A percentile compares a stretch with the other conserved stretches of the same genome.
phyloP scores from a whole-genome alignment of 2,329 filamentous ascomycete genomes.

The Bimuria novae-zelandiae region DNA sequence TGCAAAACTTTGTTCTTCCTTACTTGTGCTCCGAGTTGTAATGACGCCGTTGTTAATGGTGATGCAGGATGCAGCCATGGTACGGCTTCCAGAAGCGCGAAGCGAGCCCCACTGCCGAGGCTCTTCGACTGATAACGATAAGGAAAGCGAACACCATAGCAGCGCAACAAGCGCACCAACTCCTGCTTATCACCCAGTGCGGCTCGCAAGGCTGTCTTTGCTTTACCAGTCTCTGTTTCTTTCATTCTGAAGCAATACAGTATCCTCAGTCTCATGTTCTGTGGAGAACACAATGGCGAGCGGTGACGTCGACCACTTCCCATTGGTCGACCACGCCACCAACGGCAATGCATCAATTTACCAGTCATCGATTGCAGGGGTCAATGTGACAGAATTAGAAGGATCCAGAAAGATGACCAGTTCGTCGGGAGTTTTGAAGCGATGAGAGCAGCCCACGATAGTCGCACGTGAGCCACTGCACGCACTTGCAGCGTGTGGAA shows the following conservation, averaged over 20 bases:
- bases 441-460: not conserved
- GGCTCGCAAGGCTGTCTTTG: no score
- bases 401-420: not conserved
- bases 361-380: not conserved
- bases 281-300: no score
- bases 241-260: no score
- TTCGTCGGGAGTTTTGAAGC: not conserved
- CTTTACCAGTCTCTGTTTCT: no score
- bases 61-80: conserved; percentile 19
- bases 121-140: conserved; percentile 18
- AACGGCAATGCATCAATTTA: not conserved
- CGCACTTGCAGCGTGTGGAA: not conserved
- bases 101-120: conserved; percentile 4
- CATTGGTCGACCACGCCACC: not conserved
- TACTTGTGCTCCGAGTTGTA: conserved; percentile 23
- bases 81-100: conserved; percentile 5
- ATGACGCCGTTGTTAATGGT: conserved; percentile 19
- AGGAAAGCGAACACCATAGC: not conserved
- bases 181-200: no score
- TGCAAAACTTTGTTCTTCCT: conserved; percentile 29
- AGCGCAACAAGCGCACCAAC: not conserved
- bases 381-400: not conserved
- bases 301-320: not conserved
- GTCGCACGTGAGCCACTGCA: not conserved
- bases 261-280: no score